Evolutionary conservation across 2,329 filamentous ascomycete genomes (phyloP), one percentile per base, ranked within the genome.

Genomic region (Leptodontidium sp.): DNA sequence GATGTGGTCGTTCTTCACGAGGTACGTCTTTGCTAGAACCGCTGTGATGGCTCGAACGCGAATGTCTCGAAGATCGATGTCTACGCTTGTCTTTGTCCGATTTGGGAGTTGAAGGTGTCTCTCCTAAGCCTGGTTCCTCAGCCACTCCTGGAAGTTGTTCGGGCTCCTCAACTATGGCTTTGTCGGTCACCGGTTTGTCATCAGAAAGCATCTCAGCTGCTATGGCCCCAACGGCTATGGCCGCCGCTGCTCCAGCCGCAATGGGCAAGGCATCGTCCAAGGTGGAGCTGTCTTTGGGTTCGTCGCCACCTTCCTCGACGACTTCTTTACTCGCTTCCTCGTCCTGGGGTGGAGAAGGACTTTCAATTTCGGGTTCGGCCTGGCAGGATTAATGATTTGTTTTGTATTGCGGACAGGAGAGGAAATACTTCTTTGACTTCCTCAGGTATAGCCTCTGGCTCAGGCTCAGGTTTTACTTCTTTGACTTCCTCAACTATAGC

Each of bases 101-200:
- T 65, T 71, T 71, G 21, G 72, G 61, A 29, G 70, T 70, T 40
- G 70, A 61, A 11, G 71, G 66, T 49, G 66, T 50, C 15, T 64
- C 57, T 15, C 62, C 55, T 2, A 58, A 24, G 6, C 38, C 47
- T 32, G 68, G 53, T 38, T 72, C 73, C 50, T 75, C 72, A 8
- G 47, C 53, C 11, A 71, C 69, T 17, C 64, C 64, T 35, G 70
- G 53, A 32, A 75, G 61, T 50, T 68, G 29, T 58, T 75, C 73
- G 9, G 75, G 75, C 57, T 76, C 74, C 47, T 73, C 72, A 35
- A 75, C 74, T 32, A 75, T 69, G 1, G 58, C 66, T 52, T 70
- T 74, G 12, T 75, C 74, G 0, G 71, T 74, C 6, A 70, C 64
- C 17, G 64, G 29, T 43, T 72, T 67, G n/a, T 67, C 64, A 12